Percentiles rank a stretch among this genome's conserved stretches.
Evolutionary conservation across 108 stramenopile genomes (phyloP).

Genomic region (Phaeodactylum tricornutum): DNA sequence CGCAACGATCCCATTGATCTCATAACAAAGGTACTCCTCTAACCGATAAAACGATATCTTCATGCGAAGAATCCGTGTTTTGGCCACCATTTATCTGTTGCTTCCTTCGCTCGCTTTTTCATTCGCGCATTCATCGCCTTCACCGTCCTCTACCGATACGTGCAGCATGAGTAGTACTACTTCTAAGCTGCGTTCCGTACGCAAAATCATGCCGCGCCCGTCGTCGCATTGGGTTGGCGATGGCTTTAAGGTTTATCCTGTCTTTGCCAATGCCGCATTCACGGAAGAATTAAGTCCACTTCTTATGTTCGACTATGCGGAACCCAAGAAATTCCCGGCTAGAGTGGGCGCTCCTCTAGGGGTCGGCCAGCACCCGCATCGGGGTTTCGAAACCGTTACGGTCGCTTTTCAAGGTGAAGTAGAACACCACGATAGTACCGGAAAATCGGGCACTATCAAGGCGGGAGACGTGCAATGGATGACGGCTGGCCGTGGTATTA

Average conservation of each 20-base stretch:
- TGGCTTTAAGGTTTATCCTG: slow-evolving; percentile 70
- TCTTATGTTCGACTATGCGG: slow-evolving; percentile 82
- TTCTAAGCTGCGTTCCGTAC: slow-evolving; percentile 22
- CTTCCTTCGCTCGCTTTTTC: no score
- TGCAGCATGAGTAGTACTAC: no score
- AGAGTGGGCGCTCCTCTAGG: slow-evolving; percentile 29
- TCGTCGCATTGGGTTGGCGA: slow-evolving; percentile 76
- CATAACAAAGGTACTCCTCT: no score
- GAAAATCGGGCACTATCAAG: slow-evolving; percentile 63
- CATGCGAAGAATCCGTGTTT: no score
- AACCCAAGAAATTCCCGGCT: slow-evolving; percentile 46
- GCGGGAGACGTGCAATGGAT: slow-evolving; percentile 91
- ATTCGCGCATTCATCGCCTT: no score
- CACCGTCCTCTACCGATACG: no score
- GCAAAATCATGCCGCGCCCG: slow-evolving; percentile 25
- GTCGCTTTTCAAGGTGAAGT: slow-evolving; percentile 85
- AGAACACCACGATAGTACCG: slow-evolving; percentile 77
- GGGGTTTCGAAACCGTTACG: slow-evolving; percentile 87
- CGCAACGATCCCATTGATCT: no score
- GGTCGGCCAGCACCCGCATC: slow-evolving; percentile 83
- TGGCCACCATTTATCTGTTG: no score
- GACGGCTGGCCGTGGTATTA: slow-evolving; percentile 90
- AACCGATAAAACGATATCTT: no score
- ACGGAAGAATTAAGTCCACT: slow-evolving; percentile 62
- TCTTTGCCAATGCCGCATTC: slow-evolving; percentile 77